phyloP scores from a whole-genome alignment of 2,329 filamentous ascomycete genomes.

The Aspergillus sp. region DNA sequence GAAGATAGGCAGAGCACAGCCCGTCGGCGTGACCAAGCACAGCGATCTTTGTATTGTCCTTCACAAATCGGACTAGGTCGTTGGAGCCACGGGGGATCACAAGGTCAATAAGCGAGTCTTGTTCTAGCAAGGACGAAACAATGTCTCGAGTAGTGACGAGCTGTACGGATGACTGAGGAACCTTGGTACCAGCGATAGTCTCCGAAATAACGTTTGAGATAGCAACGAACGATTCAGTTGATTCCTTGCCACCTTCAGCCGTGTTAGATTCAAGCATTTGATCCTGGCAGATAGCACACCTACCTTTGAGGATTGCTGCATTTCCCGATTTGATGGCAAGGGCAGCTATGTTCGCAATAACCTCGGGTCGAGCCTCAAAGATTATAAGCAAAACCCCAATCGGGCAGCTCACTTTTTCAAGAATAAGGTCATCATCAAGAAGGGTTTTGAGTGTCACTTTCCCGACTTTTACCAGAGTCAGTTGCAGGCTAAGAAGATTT shows the following conservation, averaged over 20 bases:
- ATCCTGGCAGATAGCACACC: background rate
- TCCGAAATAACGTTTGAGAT: constrained; percentile 82
- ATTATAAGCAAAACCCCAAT: constrained; percentile 98
- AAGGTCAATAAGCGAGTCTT: constrained; percentile 87
- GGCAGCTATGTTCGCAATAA: constrained; percentile 96
- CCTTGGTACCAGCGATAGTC: constrained; percentile 69
- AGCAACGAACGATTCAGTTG: constrained; percentile 87
- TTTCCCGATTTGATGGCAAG: constrained; percentile 97
- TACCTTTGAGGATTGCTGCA: constrained; percentile 89
- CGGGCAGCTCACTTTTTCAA: constrained; percentile 88
- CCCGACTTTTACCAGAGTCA: constrained; percentile 62
- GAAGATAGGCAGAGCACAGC: constrained; percentile 82
- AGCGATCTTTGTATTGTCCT: constrained; percentile 86
- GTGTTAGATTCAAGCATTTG: constrained; percentile 6
- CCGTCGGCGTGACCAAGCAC: constrained; percentile 96
- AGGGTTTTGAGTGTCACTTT: constrained; percentile 78
- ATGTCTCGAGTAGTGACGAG: constrained; percentile 91
- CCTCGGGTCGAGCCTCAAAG: constrained; percentile 95
- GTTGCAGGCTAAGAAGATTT: background rate
- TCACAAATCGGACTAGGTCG: constrained; percentile 86
- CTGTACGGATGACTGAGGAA: constrained; percentile 85
- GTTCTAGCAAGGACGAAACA: constrained; percentile 80
- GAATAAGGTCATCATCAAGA: constrained; percentile 78
- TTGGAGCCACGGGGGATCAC: constrained; percentile 92
- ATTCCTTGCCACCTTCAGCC: constrained; percentile 78